Conservation (phyloP, 2,329 filamentous ascomycete species). For the Neospermospora avenae region DNA sequence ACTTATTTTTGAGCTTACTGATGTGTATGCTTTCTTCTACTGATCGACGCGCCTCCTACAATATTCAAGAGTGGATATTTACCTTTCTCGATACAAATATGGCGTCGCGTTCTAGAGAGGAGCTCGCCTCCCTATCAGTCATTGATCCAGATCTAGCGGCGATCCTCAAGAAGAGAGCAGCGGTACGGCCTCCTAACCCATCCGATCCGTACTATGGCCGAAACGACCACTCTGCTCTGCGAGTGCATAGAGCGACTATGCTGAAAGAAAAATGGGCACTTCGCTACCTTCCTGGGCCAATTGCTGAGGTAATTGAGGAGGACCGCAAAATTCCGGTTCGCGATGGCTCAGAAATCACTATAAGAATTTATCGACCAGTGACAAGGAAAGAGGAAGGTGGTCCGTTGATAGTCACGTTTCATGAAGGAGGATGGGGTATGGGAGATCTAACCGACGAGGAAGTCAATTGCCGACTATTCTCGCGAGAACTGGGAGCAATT, state of each 20-base stretch:
- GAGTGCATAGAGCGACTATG: slow-evolving; percentile 10
- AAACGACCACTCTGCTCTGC: slow-evolving; percentile 11
- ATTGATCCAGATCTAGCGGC: slow-evolving; percentile 10
- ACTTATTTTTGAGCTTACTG: neutral
- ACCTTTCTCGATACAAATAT: neutral
- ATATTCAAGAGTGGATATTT: neutral
- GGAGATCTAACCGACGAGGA: slow-evolving; percentile 36
- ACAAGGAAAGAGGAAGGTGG: slow-evolving; percentile 9
- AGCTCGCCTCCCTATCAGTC: slow-evolving; percentile 10
- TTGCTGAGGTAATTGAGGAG: slow-evolving; percentile 7
- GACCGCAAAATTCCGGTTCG: slow-evolving; percentile 23
- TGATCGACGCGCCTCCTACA: neutral
- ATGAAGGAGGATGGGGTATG: slow-evolving; percentile 37
- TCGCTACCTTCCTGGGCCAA: slow-evolving; percentile 12
- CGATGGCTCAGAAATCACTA: slow-evolving; percentile 18
- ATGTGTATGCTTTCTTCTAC: neutral
- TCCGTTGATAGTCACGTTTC: slow-evolving; percentile 36
- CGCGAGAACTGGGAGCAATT: slow-evolving; percentile 34
- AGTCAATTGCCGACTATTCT: slow-evolving; percentile 33
- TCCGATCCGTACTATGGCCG: slow-evolving; percentile 14
- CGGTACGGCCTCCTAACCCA: slow-evolving; percentile 2
- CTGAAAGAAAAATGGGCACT: slow-evolving; percentile 10
- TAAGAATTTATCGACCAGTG: slow-evolving; percentile 20
- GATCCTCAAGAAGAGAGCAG: slow-evolving; percentile 7
- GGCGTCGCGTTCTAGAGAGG: slow-evolving; percentile 11